Base-by-base conservation (phyloP, 768 basidiomycete genomes). In the Dacryopinax spathularia region DNA sequence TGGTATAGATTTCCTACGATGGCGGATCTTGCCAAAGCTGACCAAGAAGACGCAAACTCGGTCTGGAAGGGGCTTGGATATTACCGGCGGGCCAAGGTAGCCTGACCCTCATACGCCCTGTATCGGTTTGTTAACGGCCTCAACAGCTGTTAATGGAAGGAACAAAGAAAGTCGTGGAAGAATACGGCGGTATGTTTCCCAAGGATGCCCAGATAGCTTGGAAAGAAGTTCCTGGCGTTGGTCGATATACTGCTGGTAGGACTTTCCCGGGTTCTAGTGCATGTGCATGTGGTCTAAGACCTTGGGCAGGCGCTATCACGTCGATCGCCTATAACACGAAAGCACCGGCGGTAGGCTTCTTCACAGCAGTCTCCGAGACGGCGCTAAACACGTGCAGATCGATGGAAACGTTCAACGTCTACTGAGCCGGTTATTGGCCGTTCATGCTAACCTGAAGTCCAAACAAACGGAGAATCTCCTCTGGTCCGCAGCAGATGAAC, bases 371-470 rank as follows among this genome's bases (percentile, higher is more conserved):
- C 66, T 63, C 64, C n/a, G 31, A 9, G 48, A 37, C n/a, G 33
- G 43, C 39, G 60, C 16, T 33, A 60, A 37, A 62, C 36, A 61
- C 62, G 35, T 44, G 56, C 72, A 92, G 90, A 77, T 95, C 61
- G 92, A 95, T 71, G 92, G 92, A 37, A 95, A 95, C 70, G 88
- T 94, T 3, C 85, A 89, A 70, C 82, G 91, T 63, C 77, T 95
- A n/a, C 75, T 94, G 29, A 85, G 89, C 69, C 84, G 93, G 37
- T 72, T 96, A 36, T 77, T 96, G 33, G 90, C 90, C 0, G 74
- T 96, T 2, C 83, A 95, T 72, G 87, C 89, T 0, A 80, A 82
- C 4, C 89, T 89, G 15, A 92, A 93, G 72, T 79, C 82, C 25
- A 94, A 93, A 71, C 69, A 76, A 12, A 86, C 88, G 0, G 80